Evolutionary conservation across 73 alveolate genomes (phyloP), one percentile per base, ranked within the genome.

Genomic region (Paramecium sonneborni): DNA sequence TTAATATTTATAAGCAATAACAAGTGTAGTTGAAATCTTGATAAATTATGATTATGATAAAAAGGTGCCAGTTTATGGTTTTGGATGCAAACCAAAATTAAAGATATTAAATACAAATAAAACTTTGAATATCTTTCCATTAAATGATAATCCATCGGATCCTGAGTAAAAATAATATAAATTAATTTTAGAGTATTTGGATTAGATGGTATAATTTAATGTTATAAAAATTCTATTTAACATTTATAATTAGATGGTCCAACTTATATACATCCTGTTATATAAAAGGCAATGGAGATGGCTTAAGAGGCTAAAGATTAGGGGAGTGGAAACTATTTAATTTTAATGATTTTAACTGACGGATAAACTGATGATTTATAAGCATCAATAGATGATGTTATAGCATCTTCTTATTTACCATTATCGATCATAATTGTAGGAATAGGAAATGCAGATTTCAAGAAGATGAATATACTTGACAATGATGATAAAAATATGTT

Each of bases 41-140:
- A 95, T 94, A 34, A 94, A 97, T 90, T 98, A 97, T 85, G 99
- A 98, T 91, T 86, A 96, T 32, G 99, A 98, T 92, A 95, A 96
- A 56, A 87, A 76, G 39, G 95, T 96, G 43, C 99, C 99, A 0
- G 93, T 96, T 37, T 96, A 93, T 70, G 99, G 99, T 14, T 98
- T 96, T 92, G 99, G 99, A 21, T 99, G 98, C 1, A 93, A 86
- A 23, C 94, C 97, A 35, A 32, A 74, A 34, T 92, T 79, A n/a
- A 44, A 56, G 14, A 85, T 85, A 11, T 23, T 85, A 14, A 89
- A 92, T 23, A 67, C 72, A 32, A 74, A 35, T 35, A 3, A 74
- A 35, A 74, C 87, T 1, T 38, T 74, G 6, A 62, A 74, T 15
- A 30, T 35, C 3, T 74, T 74, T 74, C 87, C 87, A 32, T 18